Evolutionary conservation across 2,329 filamentous ascomycete genomes (phyloP), one percentile per base, ranked within the genome.

Genomic region (Parastagonospora avenae): DNA sequence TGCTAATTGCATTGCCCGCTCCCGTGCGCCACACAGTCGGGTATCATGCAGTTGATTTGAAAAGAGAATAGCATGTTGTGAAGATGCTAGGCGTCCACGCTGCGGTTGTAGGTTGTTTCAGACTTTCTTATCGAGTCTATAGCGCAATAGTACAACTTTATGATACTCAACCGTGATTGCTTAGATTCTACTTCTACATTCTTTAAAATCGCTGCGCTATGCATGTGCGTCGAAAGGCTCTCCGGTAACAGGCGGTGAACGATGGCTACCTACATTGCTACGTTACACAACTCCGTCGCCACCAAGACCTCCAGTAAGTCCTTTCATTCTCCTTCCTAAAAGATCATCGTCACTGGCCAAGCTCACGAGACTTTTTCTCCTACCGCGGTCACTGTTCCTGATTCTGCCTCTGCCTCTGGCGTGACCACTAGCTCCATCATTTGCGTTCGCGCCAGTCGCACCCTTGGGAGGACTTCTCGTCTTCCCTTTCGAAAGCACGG

Each of bases 261-360:
- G n/a, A 19, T 27, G 15, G 30, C 29, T 12, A 16, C 19, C n/a
- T 11, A 33, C 24, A 42, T 24, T 24, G 19, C 40, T 11, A 42
- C 40, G 35, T 59, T 48, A 48, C 12, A 57, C 12, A 4, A 38
- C 53, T 4, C 54, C 59, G 37, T 59, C 57, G 4, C 75, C 73
- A 47, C 74, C 68, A 54, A 78, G 53, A 2, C 69, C 65, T 0
- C 73, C 73, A 0, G 78, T 78, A 42, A 81, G 54, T 11, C 73
- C 74, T 62, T 76, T 74, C 79, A 81, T 81, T 46, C 79, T 63
- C 48, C 79, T 59, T 0, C 76, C 76, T 31, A 81, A 55, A 58
- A 80, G 57, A 63, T 80, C 78, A 54, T 80, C 78, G 48, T 76
- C 75, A 55, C 76, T 79, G 8, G 77, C 76, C 47, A 80, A 55